Evolutionary conservation across 2,329 filamentous ascomycete genomes (phyloP).

Genomic region (Seiridium unicorne): DNA sequence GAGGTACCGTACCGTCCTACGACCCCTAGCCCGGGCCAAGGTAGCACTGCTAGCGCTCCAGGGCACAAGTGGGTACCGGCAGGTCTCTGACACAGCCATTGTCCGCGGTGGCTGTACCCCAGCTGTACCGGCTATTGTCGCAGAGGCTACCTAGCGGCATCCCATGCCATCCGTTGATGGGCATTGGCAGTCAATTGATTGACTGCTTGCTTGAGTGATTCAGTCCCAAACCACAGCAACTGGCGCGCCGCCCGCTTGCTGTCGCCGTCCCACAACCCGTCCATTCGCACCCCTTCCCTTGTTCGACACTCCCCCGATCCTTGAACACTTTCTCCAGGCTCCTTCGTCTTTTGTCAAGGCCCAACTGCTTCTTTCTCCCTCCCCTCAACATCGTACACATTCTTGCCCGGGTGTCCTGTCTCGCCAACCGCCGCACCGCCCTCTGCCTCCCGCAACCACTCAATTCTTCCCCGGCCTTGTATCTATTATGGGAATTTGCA

Average conservation of each 20-base stretch:
- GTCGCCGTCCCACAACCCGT: background rate
- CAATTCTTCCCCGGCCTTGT: conserved; percentile 12
- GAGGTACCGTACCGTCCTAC: background rate
- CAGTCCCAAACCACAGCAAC: conserved; percentile 12
- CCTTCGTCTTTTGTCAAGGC: conserved; percentile 14
- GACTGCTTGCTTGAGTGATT: background rate
- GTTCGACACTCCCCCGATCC: background rate
- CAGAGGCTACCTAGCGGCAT: conserved; percentile 7
- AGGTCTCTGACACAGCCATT: conserved; percentile 23
- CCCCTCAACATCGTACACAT: conserved; percentile 17
- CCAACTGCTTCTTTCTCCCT: conserved; percentile 16
- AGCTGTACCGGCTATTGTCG: conserved; percentile 17
- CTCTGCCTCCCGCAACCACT: conserved; percentile 12
- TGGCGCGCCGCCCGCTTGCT: background rate
- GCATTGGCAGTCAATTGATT: conserved; percentile 6
- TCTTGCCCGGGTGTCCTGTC: conserved; percentile 18
- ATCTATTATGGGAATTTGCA: conserved; percentile 16
- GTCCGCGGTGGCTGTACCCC: conserved; percentile 21
- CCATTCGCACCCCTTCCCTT: background rate
- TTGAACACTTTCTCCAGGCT: conserved; percentile 13
- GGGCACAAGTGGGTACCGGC: conserved; percentile 18
- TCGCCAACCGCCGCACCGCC: conserved; percentile 19
- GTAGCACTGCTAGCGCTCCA: conserved; percentile 13
- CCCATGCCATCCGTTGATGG: background rate
- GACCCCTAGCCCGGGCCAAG: background rate